Percentiles rank a stretch among this genome's conserved stretches.
These are phyloP conservation scores for Senna siamea DNA, from an alignment of 306 rosid species.

Conservation along the genomic window DNA sequence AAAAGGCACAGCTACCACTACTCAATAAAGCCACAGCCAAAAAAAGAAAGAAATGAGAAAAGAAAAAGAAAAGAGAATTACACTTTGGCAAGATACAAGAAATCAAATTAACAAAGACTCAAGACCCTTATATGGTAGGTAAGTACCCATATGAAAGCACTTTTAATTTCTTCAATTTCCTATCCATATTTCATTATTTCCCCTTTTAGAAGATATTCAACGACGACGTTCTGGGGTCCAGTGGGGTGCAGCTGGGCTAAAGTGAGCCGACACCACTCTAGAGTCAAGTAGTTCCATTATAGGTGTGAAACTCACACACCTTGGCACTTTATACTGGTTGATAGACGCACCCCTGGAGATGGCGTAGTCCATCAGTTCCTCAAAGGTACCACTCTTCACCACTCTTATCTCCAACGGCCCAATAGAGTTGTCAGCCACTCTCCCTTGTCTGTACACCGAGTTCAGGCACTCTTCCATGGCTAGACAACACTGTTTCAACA, in stretches of 20 bases:
- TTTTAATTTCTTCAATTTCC: no score
- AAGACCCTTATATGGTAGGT: no score
- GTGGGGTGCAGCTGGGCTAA: conserved; percentile 77
- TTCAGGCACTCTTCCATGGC: conserved; percentile 81
- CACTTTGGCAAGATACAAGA: no score
- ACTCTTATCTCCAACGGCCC: conserved; percentile 90
- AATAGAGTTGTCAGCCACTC: conserved; percentile 81
- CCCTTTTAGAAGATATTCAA: conserved; percentile 46
- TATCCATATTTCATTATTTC: no score
- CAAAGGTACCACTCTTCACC: conserved; percentile 89
- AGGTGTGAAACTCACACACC: conserved; percentile 86
- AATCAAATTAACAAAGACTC: neutral
- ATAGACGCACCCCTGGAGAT: conserved; percentile 92
- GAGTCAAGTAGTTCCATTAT: conserved; percentile 85
- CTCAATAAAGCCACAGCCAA: conserved; percentile 35
- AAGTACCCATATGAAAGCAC: no score
- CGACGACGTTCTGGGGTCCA: conserved; percentile 84
- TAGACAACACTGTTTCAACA: conserved; percentile 65
- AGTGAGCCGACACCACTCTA: conserved; percentile 71
- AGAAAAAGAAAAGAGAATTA: no score
- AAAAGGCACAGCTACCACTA: conserved; percentile 9
- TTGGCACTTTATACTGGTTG: conserved; percentile 90
- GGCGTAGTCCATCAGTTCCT: conserved; percentile 94
- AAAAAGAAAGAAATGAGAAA: no score
- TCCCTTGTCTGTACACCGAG: conserved; percentile 87